phyloP scores from a whole-genome alignment of 768 basidiomycete species.

The Mrakia frigida region DNA sequence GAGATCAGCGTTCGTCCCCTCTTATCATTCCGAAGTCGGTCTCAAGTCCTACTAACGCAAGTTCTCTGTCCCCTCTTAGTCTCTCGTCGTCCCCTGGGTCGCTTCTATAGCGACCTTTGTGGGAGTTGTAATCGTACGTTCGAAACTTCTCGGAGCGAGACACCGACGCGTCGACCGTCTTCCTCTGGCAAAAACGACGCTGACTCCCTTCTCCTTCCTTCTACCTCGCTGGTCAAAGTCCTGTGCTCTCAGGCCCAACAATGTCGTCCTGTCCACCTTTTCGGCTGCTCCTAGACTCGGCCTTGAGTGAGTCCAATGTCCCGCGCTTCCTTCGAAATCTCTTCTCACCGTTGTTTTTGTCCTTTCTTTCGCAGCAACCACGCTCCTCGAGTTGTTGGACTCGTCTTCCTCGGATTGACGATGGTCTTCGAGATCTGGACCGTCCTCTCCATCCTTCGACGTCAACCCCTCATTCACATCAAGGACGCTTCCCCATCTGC shows the following conservation, averaged over 20 bases:
- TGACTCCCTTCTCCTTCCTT: too few species aligned
- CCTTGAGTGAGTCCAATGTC: too few species aligned
- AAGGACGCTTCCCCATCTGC: not conserved
- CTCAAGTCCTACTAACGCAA: not conserved
- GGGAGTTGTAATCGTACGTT: not conserved
- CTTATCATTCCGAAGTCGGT: too few species aligned
- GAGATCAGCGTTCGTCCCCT: not conserved
- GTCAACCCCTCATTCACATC: not conserved
- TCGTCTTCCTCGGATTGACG: not conserved
- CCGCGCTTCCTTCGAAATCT: too few species aligned
- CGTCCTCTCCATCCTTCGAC: not conserved
- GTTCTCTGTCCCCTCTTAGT: not conserved
- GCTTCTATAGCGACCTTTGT: not conserved
- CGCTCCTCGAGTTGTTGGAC: not conserved
- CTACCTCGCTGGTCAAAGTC: too few species aligned
- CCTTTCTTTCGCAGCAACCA: not conserved
- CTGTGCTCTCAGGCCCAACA: too few species aligned
- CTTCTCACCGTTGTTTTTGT: not conserved
- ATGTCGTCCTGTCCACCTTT: too few species aligned
- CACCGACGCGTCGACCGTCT: too few species aligned
- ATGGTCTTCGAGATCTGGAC: not conserved
- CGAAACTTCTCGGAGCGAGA: too few species aligned
- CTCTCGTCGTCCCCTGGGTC: not conserved
- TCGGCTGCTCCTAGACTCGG: too few species aligned
- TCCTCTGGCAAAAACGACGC: too few species aligned